Evolutionary conservation across 306 rosid genomes (phyloP), one percentile per base, ranked within the genome.

Genomic region (Hippophae tibetana): DNA sequence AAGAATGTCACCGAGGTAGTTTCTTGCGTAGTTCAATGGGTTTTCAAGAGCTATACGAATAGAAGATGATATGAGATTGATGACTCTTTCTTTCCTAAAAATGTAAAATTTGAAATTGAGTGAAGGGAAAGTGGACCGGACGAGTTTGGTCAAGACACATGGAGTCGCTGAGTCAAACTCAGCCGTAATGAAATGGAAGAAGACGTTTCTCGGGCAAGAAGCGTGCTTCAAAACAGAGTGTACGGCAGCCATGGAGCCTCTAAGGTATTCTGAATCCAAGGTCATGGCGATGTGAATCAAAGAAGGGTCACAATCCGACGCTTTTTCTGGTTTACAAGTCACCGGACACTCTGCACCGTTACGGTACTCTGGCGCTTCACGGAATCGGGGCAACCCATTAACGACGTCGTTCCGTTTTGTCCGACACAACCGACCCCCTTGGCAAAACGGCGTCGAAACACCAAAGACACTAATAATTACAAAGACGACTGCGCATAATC

Each of bases 241-340:
- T 3, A 84, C 86, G 47, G 97, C 95, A 18, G 99, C 99, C 54
- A 92, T 77, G 41, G 95, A 83, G 60, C 99, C 99, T 0, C 99
- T 79, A 1, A 92, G 79, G 42, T 92, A 92, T 27, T 88, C 96
- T 2, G 89, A 82, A 44, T 92, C 99, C 9, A 92, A 72, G 1
- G 99, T 92, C 95, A 88, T 86, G 56, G 94, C 99, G 53, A 92
- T 72, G 79, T 92, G 99, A 23, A 88, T 88, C 18, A 92, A 27
- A 0, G 95, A 81, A 0, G 86, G 78, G 79, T 92, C 93, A 18
- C 95, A 85, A 0, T 87, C 76, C 0, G 79, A 72, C 0, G 47
- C 54, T 10, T 58, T 52, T 26, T 63, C 70, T 1, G 58, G 26
- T 57, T 57, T 52, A 9, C 26, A 0, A n/a, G 82, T 62, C 2